phyloP scores from a whole-genome alignment of 2,329 filamentous ascomycete species.

The Ceratocystis destructans region DNA sequence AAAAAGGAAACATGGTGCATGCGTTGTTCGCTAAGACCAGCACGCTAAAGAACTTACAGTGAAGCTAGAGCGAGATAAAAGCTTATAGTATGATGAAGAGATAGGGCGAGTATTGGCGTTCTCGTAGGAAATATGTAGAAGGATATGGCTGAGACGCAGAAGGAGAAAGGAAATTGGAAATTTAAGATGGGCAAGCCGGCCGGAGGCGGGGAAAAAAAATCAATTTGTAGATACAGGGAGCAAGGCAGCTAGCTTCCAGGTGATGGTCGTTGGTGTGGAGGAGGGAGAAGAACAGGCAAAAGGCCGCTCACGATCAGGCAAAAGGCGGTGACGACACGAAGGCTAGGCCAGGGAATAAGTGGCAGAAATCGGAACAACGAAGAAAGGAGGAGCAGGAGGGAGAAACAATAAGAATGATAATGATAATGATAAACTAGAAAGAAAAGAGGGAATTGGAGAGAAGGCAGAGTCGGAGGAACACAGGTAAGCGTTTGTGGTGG shows the following conservation, averaged over 20 bases:
- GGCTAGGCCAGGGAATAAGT: background rate
- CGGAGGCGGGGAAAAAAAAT: background rate
- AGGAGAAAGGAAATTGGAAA: background rate
- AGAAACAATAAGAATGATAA: background rate
- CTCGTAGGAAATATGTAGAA: too few species aligned
- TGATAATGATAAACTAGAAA: background rate
- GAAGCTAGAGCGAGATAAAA: background rate
- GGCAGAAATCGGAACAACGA: constrained; percentile 9
- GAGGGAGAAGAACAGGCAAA: background rate
- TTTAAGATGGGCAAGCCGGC: background rate
- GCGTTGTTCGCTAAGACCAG: background rate
- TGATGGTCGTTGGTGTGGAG: background rate
- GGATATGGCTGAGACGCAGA: too few species aligned
- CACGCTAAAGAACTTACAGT: background rate
- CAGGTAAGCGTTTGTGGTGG: too few species aligned
- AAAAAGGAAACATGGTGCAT: background rate
- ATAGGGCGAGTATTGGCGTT: too few species aligned
- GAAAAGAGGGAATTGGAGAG: background rate
- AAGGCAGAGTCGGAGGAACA: background rate
- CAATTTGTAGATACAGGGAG: background rate
- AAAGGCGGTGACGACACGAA: constrained; percentile 13
- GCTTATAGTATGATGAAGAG: background rate
- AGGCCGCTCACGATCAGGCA: constrained; percentile 10
- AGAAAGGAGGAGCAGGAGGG: constrained; percentile 4
- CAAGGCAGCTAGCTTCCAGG: background rate